A percentile compares a stretch with the other conserved stretches of the same genome.
phyloP scores from a whole-genome alignment of 2,329 filamentous ascomycete genomes.

The Dendryphion nanum region DNA sequence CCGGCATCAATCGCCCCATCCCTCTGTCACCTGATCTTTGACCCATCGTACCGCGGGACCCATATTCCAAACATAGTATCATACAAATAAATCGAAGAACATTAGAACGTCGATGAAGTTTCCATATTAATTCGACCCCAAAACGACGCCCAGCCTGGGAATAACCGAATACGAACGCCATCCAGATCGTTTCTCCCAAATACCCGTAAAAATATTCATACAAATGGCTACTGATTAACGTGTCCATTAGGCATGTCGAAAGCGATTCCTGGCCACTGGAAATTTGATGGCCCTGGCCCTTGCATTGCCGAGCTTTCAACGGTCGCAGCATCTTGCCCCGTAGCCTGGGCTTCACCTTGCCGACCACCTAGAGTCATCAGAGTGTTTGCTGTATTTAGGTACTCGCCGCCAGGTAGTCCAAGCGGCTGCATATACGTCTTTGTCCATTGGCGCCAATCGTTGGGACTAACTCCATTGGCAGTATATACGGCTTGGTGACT shows the following conservation, averaged over 20 bases:
- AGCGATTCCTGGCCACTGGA: slow-evolving; percentile 31
- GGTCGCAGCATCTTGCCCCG: slow-evolving; percentile 17
- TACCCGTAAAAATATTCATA: neutral
- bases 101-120: no score
- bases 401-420: slow-evolving; percentile 26
- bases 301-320: slow-evolving; percentile 23
- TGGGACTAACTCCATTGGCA: slow-evolving; percentile 22
- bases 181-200: neutral
- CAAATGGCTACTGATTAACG: slow-evolving; percentile 10
- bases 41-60: no score
- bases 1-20: no score
- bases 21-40: no score
- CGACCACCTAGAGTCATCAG: slow-evolving; percentile 39
- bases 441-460: slow-evolving; percentile 38
- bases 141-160: neutral
- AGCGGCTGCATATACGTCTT: slow-evolving; percentile 30
- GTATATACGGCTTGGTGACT: slow-evolving; percentile 21
- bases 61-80: slow-evolving; percentile 17
- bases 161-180: neutral
- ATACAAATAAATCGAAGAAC: slow-evolving; percentile 7
- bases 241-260: slow-evolving; percentile 21
- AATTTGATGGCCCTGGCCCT: slow-evolving; percentile 13
- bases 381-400: slow-evolving; percentile 39
- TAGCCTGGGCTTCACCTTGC: slow-evolving; percentile 19
- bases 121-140: no score